Evolutionary conservation across 805 yeast species (phyloP).

Genomic region (Geotrichum ghanense): DNA sequence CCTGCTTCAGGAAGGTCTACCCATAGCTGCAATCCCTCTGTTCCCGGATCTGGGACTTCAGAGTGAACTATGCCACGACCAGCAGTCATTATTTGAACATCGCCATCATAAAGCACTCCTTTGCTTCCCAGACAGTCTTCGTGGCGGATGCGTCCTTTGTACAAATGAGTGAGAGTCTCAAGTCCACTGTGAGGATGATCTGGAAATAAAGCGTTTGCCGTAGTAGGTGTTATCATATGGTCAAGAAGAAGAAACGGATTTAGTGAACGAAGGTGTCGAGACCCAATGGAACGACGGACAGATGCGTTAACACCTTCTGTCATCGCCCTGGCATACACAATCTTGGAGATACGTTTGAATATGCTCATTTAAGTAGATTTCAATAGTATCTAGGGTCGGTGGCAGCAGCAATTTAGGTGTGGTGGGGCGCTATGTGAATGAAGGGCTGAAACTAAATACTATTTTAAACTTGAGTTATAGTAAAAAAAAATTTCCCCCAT

Average conservation of each 20-base stretch:
- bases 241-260: neutral
- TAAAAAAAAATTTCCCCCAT: too few relatives aligned
- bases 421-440: too few relatives aligned
- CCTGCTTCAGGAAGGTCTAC: neutral
- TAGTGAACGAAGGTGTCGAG: neutral
- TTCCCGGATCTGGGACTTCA: neutral
- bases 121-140: neutral
- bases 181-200: slow-evolving; percentile 1
- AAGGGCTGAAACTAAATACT: too few relatives aligned
- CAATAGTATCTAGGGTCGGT: too few relatives aligned
- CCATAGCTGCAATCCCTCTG: neutral
- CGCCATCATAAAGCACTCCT: neutral
- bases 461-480: too few relatives aligned
- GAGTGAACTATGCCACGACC: neutral
- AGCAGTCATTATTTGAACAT: neutral
- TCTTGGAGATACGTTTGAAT: neutral
- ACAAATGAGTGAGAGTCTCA: neutral
- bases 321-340: neutral
- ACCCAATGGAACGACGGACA: neutral
- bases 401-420: too few relatives aligned
- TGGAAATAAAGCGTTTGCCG: neutral
- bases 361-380: too few relatives aligned
- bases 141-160: neutral
- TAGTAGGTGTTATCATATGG: neutral
- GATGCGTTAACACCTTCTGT: neutral